These are phyloP conservation scores for Coemansia sp. DNA, from an alignment of 192 early-diverging fungal species.

Conservation along the genomic window DNA sequence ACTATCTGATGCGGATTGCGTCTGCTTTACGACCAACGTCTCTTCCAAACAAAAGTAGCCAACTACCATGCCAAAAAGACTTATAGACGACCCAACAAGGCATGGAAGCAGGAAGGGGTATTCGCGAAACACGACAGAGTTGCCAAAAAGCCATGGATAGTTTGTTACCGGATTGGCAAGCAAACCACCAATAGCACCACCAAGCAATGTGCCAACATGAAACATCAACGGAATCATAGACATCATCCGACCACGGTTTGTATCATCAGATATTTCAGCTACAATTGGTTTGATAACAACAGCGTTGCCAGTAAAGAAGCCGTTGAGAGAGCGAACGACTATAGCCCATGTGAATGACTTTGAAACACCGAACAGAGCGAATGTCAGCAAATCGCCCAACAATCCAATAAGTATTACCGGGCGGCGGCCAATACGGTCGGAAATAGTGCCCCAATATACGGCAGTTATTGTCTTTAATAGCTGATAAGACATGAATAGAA, in stretches of 20 bases:
- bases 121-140: conserved; percentile 57
- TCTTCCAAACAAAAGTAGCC: no score
- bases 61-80: no score
- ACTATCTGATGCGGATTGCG: no score
- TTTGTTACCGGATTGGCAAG: conserved; percentile 48
- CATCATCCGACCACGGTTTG: no score
- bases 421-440: conserved; percentile 76
- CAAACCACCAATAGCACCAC: no score
- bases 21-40: no score
- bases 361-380: conserved; percentile 68
- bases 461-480: conserved; percentile 40
- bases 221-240: no score
- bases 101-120: conserved; percentile 90
- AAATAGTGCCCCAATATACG: conserved; percentile 64
- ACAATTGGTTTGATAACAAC: no score
- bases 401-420: conserved; percentile 73
- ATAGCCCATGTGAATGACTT: no score
- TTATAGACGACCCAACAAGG: conserved; percentile 61
- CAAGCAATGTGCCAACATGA: no score
- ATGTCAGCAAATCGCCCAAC: conserved; percentile 65
- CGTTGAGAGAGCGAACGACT: conserved; percentile 59
- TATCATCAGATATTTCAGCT: no score
- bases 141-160: conserved; percentile 64
- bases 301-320: conserved; percentile 62
- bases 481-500: conserved; percentile 44